Evolutionary conservation across 768 basidiomycete species (phyloP), one percentile per base, ranked within the genome.

Genomic region (Russula sp.): DNA sequence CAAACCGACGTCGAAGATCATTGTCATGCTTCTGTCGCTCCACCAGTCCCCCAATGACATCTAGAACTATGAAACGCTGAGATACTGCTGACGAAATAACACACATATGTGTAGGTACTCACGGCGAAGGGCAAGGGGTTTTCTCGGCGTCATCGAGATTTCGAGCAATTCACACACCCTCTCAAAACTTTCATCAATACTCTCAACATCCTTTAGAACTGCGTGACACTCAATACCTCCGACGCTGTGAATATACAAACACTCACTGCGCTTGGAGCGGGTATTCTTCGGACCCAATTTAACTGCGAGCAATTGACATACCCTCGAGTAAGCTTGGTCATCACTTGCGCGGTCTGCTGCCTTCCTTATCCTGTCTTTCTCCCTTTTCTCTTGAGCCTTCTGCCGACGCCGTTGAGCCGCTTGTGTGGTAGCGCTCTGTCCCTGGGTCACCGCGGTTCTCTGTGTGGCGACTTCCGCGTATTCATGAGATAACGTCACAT

Each of bases 211-310:
- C 0, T 28, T 1, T 16, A 59, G 18, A 36, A 50, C 58, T 59
- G 36, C 4, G n/a, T 13, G 18, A 50, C 14, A 20, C 24, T 50
- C 48, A 26, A 50, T 28, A 38, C n/a, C 16, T 16, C 22, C 5
- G 24, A 36, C 28, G 20, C 22, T 34, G 11, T 7, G 32, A 22
- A 22, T 20, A 16, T 11, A 18, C 11, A 20, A 36, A 20, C 7
- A 49, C 58, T 59, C 48, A 59, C 58, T 59, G 4, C 48, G 58
- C 5, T 38, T 1, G 24, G 48, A 7, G 34, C 49, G 58, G 3
- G 48, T 59, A 8, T 59, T 59, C 22, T 36, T 24, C 7, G 58
- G 58, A 10, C 14, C 10, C 8, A 13, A 26, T 8, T 1, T 1
- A 24, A 59, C 38, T 6, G 20, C 16, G 22, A 59, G 58, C 24